Conservation (phyloP, 495 filamentous ascomycete genomes). For the Sporormia fimetaria region DNA sequence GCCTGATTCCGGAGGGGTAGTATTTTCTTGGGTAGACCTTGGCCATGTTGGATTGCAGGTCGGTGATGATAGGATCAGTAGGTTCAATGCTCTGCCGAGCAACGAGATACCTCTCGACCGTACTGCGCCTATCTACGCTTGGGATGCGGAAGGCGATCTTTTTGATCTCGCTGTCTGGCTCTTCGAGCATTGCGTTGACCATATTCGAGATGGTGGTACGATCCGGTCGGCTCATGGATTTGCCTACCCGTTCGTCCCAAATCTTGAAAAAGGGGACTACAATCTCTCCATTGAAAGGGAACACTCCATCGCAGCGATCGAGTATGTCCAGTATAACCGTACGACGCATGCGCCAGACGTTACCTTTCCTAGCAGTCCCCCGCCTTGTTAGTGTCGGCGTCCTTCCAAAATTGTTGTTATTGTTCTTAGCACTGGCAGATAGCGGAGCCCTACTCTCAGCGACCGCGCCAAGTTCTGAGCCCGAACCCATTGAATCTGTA, state of each 20-base stretch:
- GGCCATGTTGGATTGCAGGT: slow-evolving; percentile 45
- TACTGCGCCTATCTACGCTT: not conserved
- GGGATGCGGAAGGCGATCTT: slow-evolving; percentile 44
- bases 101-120: slow-evolving; percentile 40
- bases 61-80: slow-evolving; percentile 41
- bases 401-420: too few species aligned
- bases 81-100: slow-evolving; percentile 38
- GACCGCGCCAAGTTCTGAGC: not conserved
- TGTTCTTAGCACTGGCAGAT: too few species aligned
- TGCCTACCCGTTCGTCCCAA: slow-evolving; percentile 42
- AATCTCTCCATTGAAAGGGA: slow-evolving; percentile 57
- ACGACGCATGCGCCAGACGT: slow-evolving; percentile 39
- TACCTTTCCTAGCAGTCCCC: slow-evolving; percentile 32
- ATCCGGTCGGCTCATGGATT: slow-evolving; percentile 38
- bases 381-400: too few species aligned
- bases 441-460: not conserved
- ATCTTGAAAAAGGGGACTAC: slow-evolving; percentile 54
- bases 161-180: slow-evolving; percentile 40
- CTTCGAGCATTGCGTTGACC: slow-evolving; percentile 50
- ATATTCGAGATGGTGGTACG: slow-evolving; percentile 41
- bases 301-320: slow-evolving; percentile 57
- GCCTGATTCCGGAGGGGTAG: slow-evolving; percentile 33
- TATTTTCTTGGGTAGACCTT: slow-evolving; percentile 33
- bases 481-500: too few species aligned
- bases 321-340: slow-evolving; percentile 61